Conservation (phyloP, 2,329 filamentous ascomycete genomes). For the Penicillium palitans region DNA sequence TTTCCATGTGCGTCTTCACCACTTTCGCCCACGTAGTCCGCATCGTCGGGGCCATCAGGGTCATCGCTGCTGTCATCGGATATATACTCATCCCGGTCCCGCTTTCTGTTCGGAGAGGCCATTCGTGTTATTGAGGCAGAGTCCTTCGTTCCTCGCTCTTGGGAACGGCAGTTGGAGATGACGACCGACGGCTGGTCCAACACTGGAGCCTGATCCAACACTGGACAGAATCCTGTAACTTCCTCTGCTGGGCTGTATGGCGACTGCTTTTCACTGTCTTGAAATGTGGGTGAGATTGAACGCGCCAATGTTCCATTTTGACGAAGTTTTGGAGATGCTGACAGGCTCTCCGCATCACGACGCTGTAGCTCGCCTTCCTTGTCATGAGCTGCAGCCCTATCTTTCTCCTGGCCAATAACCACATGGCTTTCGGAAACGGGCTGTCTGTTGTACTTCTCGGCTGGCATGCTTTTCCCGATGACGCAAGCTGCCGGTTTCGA, state of each 20-base stretch:
- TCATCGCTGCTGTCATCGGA: slow-evolving; percentile 5
- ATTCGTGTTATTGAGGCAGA: neutral
- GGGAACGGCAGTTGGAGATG: neutral
- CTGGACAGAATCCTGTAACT: neutral
- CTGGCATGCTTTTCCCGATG: slow-evolving; percentile 4
- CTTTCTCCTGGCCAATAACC: slow-evolving; percentile 4
- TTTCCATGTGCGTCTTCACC: slow-evolving; percentile 1
- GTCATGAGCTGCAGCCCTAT: neutral
- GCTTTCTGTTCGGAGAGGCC: slow-evolving; percentile 6
- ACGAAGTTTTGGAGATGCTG: neutral
- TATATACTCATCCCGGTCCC: slow-evolving; percentile 2
- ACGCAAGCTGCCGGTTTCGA: slow-evolving; percentile 2
- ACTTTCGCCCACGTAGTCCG: slow-evolving; percentile 4
- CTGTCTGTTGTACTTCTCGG: slow-evolving; percentile 1
- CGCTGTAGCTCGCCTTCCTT: slow-evolving; percentile 5
- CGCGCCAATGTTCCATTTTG: slow-evolving; percentile 1
- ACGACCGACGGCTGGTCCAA: slow-evolving; percentile 3
- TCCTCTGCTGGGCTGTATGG: neutral
- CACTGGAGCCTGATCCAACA: slow-evolving; percentile 2
- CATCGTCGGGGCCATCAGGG: slow-evolving; percentile 4
- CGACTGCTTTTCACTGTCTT: slow-evolving; percentile 4
- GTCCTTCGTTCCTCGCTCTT: slow-evolving; percentile 6
- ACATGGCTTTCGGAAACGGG: slow-evolving; percentile 1
- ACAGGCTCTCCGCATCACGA: slow-evolving; percentile 1
- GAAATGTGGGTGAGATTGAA: neutral